Base-by-base conservation (phyloP, 805 yeast genomes). In the Komagataella mondaviorum region DNA sequence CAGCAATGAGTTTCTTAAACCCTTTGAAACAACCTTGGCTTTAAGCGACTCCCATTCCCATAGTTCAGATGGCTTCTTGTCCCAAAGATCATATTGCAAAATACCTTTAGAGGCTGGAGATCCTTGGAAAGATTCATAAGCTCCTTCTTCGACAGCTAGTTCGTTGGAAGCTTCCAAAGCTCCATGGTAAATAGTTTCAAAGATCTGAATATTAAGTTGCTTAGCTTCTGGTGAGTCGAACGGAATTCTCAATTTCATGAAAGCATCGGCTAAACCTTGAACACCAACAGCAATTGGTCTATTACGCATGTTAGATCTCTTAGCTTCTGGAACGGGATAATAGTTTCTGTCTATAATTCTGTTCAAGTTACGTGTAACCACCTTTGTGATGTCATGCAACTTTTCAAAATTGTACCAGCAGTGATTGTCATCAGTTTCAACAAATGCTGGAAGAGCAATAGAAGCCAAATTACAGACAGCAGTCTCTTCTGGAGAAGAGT, bases 201-300 rank as follows among this genome's bases (percentile, higher is more conserved):
- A 78, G 54, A 78, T 77, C 64, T 77, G 81, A 55, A 75, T 75
- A 61, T 78, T 78, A 59, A 78, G 71, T 57, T 73, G 75, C 57
- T 72, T 70, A 18, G 83, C 82, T 58, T 74, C 79, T 57, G 68
- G 73, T 36, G 81, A 76, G 61, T 77, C 83, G 59, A 78, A 78
- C 46, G 82, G 80, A 55, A 77, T 60, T 63, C 83, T 70, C 60
- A 77, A 67, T 53, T 69, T 69, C 77, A 76, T 74, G 60, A 78
- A 78, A 4, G 79, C 65, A 60, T 78, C 83, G 39, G 83, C 82
- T 50, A 78, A 70, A 58, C 83, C 83, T 65, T 78, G 83, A 49
- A 78, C 83, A 64, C 83, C 83, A 53, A 78, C 68, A 45, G 83
- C 83, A 63, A 78, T 76, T 24, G 83, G 83, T 66, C 83, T 72